Base-by-base conservation (phyloP, 495 filamentous ascomycete genomes). In the Arthonia radiata region DNA sequence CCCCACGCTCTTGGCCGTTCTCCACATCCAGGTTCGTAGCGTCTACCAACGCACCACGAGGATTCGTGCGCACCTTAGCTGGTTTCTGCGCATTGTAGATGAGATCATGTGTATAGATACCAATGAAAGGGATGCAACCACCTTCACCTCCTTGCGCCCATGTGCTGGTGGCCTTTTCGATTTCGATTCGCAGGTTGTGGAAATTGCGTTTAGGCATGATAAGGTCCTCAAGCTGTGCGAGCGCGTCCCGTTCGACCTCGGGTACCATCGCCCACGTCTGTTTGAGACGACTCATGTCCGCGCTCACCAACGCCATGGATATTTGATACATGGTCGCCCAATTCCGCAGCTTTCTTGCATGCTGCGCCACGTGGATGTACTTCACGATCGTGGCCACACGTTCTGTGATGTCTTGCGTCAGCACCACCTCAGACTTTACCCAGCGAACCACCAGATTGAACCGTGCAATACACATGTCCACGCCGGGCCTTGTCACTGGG, bases 361-460 rank as follows among this genome's bases (percentile, higher is more conserved):
- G 75, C 0, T 63, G 59, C 3, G 89, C 89, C 21, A 92, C 78
- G 47, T 91, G 81, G 37, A 94, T 83, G 42, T 71, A 77, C 42
- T 94, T 93, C 42, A 74, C 64, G 32, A 99, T 70, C 25, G 73
- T 78, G 23, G 64, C 61, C 7, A 72, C 78, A 22, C 86, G 64
- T 44, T 97, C 89, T 28, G 80, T 61, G 12, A 81, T 52, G 28
- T 78, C 61, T 28, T 65, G 59, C 4, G 86, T 94, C 21, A 99
- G 54, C 16, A 94, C 64, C 37, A 83, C 66, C 44, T 94, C 81
- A 2, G 83, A 93, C 13, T 90, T 57, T 9, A 74, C 71, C 89
- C 89, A 99, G 54, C 92, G 93, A 27, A 90, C 82, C 60, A 94
- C 76, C 34, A 99, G 59, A 44, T 94, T 94, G 55, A 93, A 93